These are phyloP conservation scores for Penicillium pulvis DNA, from an alignment of 495 filamentous ascomycete genomes.

Conservation along the genomic window DNA sequence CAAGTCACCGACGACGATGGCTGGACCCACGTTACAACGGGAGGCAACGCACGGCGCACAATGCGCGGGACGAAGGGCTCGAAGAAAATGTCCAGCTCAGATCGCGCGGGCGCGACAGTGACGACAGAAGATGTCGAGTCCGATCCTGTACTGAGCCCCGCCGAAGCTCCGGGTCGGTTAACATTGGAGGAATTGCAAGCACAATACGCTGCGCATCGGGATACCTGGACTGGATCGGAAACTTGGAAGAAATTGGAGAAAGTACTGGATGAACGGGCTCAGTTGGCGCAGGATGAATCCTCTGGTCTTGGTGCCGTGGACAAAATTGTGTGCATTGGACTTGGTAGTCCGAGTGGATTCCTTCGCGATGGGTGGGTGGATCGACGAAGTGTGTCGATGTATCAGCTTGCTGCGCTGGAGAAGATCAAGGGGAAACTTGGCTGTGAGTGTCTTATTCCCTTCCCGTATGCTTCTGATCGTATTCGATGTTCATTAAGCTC, in stretches of 20 bases:
- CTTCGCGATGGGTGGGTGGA: slow-evolving; percentile 50
- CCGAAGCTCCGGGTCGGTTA: slow-evolving; percentile 35
- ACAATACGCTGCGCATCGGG: slow-evolving; percentile 33
- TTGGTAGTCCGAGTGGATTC: slow-evolving; percentile 55
- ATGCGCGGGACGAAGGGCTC: slow-evolving; percentile 9
- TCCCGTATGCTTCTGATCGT: neutral
- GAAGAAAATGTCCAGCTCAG: neutral
- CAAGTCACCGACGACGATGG: slow-evolving; percentile 52
- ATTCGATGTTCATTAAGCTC: neutral
- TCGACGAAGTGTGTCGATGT: slow-evolving; percentile 45
- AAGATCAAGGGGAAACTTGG: slow-evolving; percentile 44
- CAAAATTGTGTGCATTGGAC: slow-evolving; percentile 52
- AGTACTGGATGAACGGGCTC: slow-evolving; percentile 10
- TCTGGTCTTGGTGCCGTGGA: slow-evolving; percentile 13
- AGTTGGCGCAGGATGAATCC: neutral
- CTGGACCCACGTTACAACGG: slow-evolving; percentile 58
- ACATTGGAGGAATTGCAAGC: slow-evolving; percentile 41
- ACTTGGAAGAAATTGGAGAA: slow-evolving; percentile 25
- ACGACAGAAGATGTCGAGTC: neutral
- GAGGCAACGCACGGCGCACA: slow-evolving; percentile 28
- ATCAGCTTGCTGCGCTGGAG: slow-evolving; percentile 64
- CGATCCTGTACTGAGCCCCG: slow-evolving; percentile 23
- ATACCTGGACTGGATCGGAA: slow-evolving; percentile 34
- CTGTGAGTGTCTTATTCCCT: slow-evolving; percentile 9
- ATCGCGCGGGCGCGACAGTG: neutral